Evolutionary conservation across 306 rosid species (phyloP), one percentile per base, ranked within the genome.

Genomic region (Fragaria ananassa): DNA sequence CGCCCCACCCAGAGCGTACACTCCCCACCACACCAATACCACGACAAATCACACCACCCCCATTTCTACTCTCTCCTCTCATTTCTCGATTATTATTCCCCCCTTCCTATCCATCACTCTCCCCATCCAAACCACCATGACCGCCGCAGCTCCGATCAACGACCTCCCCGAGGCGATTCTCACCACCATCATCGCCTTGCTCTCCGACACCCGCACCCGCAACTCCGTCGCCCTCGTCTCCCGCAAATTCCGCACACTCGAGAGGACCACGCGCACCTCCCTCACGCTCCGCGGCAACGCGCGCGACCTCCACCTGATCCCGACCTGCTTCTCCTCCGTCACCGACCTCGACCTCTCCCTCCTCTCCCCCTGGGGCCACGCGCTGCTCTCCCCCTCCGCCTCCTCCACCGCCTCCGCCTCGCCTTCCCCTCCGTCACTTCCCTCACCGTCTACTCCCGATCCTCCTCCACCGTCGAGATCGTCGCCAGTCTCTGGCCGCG

Each of bases 271-370:
- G 66, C 96, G 99, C 65, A 42, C 81, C 23, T 68, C 89, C 12
- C 92, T 95, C 83, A 79, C 87, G 8, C 97, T 95, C 71, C 90
- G 92, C 0, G 97, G 97, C 1, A 95, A 92, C 96, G 97, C 97
- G 68, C 96, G 90, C 51, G 90, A 95, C 84, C 87, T 95, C 6
- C 81, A 78, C 79, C 74, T 66, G 54, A 80, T 92, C 75, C 99
- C 97, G 11, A 78, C 75, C 8, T 90, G 85, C 68, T 95, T 95
- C 87, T 12, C 73, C n/a, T 66, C 81, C 49, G 92, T 91, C 34
- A 82, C 88, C 11, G 72, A 83, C 80, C 89, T 92, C 13, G 97
- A 95, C 83, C 89, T 90, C 69, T 95, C 97, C 31, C 83, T 84
- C 27, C 85, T 90, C 69, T 92, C 97, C 1, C 97, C 97, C 18